phyloP scores from a whole-genome alignment of 305 asterid genomes.

The Solanum aculeatissimum region DNA sequence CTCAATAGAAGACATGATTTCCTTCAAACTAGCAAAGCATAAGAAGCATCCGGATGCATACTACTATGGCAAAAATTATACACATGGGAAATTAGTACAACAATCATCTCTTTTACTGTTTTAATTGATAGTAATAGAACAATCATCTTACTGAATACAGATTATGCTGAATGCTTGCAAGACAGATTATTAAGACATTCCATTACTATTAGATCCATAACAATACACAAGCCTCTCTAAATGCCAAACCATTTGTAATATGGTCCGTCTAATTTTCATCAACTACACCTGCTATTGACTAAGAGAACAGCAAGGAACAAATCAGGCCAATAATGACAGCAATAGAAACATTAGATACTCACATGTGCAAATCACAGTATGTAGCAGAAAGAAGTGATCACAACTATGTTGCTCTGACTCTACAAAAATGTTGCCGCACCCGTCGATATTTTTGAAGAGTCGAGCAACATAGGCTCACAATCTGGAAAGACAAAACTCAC shows the following conservation, averaged over 20 bases:
- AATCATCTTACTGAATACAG: neutral
- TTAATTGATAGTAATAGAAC: neutral
- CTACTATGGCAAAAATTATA: neutral
- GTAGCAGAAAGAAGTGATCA: neutral
- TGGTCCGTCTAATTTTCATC: neutral
- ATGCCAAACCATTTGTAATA: neutral
- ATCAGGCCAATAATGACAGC: neutral
- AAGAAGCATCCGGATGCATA: neutral
- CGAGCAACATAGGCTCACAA: neutral
- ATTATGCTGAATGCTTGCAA: neutral
- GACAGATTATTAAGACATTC: neutral
- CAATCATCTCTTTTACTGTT: neutral
- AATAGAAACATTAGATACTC: neutral
- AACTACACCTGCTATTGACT: neutral
- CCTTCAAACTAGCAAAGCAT: neutral
- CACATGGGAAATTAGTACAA: neutral
- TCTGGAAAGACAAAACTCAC: conserved; percentile 13
- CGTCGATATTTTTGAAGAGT: too few relatives aligned
- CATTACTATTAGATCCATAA: neutral
- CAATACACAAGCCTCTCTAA: neutral
- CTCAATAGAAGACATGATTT: neutral
- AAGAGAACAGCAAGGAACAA: neutral
- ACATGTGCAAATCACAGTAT: neutral
- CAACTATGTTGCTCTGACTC: too few relatives aligned
- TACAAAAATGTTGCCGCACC: too few relatives aligned